Evolutionary conservation across 2,329 filamentous ascomycete species (phyloP).

Genomic region (Alternaria arborescens): DNA sequence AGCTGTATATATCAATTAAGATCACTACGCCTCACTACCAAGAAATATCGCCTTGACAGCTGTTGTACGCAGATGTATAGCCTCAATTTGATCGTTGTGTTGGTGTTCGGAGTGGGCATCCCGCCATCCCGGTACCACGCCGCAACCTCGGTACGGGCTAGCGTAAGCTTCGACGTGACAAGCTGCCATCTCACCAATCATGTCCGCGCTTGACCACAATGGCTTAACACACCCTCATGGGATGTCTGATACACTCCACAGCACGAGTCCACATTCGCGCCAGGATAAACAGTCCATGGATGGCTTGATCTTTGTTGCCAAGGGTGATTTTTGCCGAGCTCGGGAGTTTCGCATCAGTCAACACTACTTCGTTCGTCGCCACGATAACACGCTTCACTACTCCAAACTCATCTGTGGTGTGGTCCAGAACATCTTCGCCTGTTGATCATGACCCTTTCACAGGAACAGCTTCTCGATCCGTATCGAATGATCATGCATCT

Average conservation of each 20-base stretch:
- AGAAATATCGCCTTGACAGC: neutral
- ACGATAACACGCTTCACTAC: neutral
- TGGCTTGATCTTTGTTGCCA: neutral
- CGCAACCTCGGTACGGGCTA: slow-evolving; percentile 1
- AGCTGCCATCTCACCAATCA: neutral
- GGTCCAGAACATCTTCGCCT: neutral
- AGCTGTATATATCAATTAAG: neutral
- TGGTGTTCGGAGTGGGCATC: neutral
- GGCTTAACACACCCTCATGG: neutral
- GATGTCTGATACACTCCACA: neutral
- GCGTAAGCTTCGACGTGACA: neutral
- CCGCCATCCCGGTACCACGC: neutral
- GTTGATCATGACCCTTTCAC: neutral
- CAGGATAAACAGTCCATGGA: neutral
- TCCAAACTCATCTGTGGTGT: neutral
- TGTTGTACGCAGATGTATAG: neutral
- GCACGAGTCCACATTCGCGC: neutral
- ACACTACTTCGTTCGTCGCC: neutral
- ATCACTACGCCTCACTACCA: neutral
- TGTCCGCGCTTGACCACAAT: neutral
- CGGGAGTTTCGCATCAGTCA: neutral
- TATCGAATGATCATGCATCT: neutral
- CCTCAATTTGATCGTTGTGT: neutral
- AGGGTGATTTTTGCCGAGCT: neutral
- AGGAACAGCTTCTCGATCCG: neutral